phyloP scores from a whole-genome alignment of 2,329 filamentous ascomycete species.

The Podosphaera aphanis region DNA sequence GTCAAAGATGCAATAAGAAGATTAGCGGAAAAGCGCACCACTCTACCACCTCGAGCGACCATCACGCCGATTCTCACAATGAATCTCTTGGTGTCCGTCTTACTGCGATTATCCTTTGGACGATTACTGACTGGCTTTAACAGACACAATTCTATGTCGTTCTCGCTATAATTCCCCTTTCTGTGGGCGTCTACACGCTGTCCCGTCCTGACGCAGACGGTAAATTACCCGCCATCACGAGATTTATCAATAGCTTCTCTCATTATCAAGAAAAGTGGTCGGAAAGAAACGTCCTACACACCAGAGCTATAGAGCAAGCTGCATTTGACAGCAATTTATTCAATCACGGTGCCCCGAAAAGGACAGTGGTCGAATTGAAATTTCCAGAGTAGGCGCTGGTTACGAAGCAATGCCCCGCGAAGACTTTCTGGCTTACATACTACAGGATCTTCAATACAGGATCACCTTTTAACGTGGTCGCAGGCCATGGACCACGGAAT shows the following conservation, averaged over 20 bases:
- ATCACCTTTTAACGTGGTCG: conserved; percentile 38
- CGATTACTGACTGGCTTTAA: conserved; percentile 5
- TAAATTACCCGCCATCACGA: conserved; percentile 21
- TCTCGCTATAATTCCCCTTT: conserved; percentile 22
- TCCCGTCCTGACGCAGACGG: conserved; percentile 18
- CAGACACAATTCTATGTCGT: conserved; percentile 25
- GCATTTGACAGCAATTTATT: conserved; percentile 39
- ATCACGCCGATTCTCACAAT: conserved; percentile 18
- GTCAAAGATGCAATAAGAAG: conserved; percentile 7
- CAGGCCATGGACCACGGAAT: conserved; percentile 32
- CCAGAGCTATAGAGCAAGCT: conserved; percentile 35
- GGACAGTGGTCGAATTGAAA: conserved; percentile 26
- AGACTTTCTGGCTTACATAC: neutral
- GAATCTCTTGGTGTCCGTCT: conserved; percentile 28
- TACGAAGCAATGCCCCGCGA: neutral
- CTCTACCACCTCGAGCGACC: conserved; percentile 6
- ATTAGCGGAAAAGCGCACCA: conserved; percentile 8
- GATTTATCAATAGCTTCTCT: conserved; percentile 30
- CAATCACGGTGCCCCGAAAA: conserved; percentile 20
- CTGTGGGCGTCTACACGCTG: conserved; percentile 21
- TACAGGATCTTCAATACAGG: conserved; percentile 38
- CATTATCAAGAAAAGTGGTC: conserved; percentile 28
- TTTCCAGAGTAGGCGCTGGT: conserved; percentile 36
- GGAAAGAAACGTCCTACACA: conserved; percentile 34
- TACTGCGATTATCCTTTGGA: conserved; percentile 2